These are phyloP conservation scores for Starmerella floricola DNA, from an alignment of 805 yeast genomes.

Conservation along the genomic window DNA sequence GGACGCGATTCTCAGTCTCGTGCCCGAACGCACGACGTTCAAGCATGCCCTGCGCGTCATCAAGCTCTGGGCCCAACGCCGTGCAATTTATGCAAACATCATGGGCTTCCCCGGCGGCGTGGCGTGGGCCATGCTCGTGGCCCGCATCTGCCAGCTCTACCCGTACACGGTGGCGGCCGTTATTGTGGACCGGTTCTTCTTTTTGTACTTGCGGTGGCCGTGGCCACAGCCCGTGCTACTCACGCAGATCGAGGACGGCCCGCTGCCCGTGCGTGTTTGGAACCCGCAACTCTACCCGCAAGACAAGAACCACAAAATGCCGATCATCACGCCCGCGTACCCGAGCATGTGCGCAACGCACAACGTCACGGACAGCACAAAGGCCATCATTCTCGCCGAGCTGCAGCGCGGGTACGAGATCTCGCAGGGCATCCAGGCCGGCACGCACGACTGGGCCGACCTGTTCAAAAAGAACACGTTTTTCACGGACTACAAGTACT, in stretches of 20 bases:
- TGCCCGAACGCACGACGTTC: conserved; percentile 87
- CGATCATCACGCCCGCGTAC: conserved; percentile 95
- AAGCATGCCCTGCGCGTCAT: conserved; percentile 85
- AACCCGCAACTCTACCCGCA: conserved; percentile 82
- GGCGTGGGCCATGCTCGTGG: conserved; percentile 99
- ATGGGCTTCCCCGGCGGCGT: conserved; percentile 99
- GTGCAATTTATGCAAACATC: conserved; percentile 88
- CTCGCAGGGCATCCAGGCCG: conserved; percentile 53
- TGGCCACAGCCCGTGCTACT: conserved; percentile 98
- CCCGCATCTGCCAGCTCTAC: conserved; percentile 88
- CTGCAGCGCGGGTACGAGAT: conserved; percentile 62
- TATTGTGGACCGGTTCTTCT: conserved; percentile 79
- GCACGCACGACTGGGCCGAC: conserved; percentile 60
- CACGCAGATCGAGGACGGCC: conserved; percentile 93
- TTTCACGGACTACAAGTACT: conserved; percentile 74
- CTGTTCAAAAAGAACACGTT: conserved; percentile 70
- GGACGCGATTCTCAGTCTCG: conserved; percentile 77
- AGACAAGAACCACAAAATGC: conserved; percentile 88
- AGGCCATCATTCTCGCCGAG: conserved; percentile 67
- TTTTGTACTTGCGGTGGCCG: conserved; percentile 76
- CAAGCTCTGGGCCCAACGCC: conserved; percentile 90
- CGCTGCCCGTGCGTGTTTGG: conserved; percentile 92
- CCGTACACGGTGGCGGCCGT: conserved; percentile 94
- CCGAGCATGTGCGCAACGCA: conserved; percentile 99
- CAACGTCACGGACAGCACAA: conserved; percentile 81